Conservation (phyloP, 1,284 basidiomycete genomes). For the Rhizopogon parksii region DNA sequence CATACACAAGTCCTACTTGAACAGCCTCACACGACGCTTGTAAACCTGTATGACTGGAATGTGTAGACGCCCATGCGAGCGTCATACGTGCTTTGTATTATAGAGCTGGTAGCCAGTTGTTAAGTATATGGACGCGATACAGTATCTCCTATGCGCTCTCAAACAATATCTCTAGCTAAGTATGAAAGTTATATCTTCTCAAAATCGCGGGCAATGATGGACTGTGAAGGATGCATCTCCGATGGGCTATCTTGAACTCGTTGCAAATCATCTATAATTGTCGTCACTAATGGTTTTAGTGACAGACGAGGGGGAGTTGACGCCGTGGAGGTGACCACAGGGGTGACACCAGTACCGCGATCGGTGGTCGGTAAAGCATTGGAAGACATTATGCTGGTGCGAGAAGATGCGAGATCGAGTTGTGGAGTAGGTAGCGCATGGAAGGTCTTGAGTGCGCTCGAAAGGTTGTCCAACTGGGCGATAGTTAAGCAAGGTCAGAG, state of each 20-base stretch:
- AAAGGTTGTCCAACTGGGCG: slow-evolving; percentile 39
- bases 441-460: slow-evolving; percentile 37
- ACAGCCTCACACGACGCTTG: no score
- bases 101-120: neutral
- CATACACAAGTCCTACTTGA: no score
- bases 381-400: slow-evolving; percentile 24
- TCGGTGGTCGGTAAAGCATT: slow-evolving; percentile 14
- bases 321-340: slow-evolving; percentile 7
- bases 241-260: slow-evolving; percentile 23
- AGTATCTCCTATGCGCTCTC: neutral
- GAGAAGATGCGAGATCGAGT: slow-evolving; percentile 31
- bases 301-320: slow-evolving; percentile 12
- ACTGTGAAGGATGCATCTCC: slow-evolving; percentile 17
- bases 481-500: neutral
- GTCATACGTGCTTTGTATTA: no score
- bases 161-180: neutral
- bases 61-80: no score
- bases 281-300: slow-evolving; percentile 8
- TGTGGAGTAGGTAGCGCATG: slow-evolving; percentile 39
- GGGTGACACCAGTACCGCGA: neutral
- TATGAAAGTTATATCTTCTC: neutral
- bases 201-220: slow-evolving; percentile 6
- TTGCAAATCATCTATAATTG: slow-evolving; percentile 15
- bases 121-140: neutral
- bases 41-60: no score